Evolutionary conservation across 768 basidiomycete genomes (phyloP).

Genomic region (Lentinula lateritia): DNA sequence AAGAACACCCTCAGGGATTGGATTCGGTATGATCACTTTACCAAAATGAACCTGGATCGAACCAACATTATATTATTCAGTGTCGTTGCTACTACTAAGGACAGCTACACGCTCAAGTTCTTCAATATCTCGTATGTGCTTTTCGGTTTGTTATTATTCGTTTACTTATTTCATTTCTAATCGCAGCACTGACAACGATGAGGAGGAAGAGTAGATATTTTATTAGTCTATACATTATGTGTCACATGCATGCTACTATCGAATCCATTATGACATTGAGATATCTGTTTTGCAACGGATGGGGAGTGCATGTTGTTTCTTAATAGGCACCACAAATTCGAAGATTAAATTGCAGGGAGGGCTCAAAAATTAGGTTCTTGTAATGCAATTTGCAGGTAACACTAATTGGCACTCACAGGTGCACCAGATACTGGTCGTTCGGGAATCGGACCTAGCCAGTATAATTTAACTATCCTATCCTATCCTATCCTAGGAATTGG

Average conservation of each 20-base stretch:
- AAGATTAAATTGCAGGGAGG: not conserved
- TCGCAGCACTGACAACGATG: slow-evolving; percentile 29
- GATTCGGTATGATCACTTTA: slow-evolving; percentile 63
- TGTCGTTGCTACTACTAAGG: slow-evolving; percentile 91
- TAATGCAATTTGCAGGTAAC: too few relatives aligned
- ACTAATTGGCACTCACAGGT: too few relatives aligned
- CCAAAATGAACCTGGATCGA: not conserved
- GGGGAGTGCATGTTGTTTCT: too few relatives aligned
- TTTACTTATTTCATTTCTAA: not conserved
- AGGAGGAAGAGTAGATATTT: slow-evolving; percentile 24
- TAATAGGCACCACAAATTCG: too few relatives aligned
- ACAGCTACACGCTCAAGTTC: slow-evolving; percentile 91
- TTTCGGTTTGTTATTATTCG: not conserved
- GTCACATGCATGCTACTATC: not conserved
- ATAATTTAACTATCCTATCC: too few relatives aligned
- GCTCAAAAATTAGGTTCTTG: not conserved
- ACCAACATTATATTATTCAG: slow-evolving; percentile 24
- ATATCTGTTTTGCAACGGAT: not conserved
- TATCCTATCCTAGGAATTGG: too few relatives aligned
- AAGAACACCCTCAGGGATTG: slow-evolving; percentile 95
- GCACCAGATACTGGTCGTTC: too few relatives aligned
- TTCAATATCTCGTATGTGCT: slow-evolving; percentile 80
- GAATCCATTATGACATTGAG: not conserved
- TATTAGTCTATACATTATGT: not conserved
- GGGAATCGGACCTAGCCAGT: too few relatives aligned